phyloP scores from a whole-genome alignment of 225 moss, liverwort and hornwort genomes.

The Marchantia paleacea region DNA sequence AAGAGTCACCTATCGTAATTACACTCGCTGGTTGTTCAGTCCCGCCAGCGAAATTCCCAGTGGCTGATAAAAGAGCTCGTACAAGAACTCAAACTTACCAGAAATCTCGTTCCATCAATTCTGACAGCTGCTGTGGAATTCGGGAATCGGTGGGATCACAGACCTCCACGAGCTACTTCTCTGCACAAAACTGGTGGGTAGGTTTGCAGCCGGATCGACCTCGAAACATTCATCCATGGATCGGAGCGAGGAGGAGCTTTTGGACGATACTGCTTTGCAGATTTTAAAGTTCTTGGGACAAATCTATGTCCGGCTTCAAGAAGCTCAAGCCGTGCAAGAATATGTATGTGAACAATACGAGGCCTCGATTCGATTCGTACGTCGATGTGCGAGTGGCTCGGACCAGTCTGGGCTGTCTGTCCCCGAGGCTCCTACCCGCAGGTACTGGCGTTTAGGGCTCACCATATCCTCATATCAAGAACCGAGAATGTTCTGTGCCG shows the following conservation, averaged over 20 bases:
- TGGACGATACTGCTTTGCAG: slow-evolving; percentile 18
- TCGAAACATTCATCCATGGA: not conserved
- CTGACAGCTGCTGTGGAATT: too few species aligned
- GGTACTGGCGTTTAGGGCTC: not conserved
- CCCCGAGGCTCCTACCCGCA: not conserved
- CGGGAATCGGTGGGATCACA: too few species aligned
- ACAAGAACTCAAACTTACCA: too few species aligned
- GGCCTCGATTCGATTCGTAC: slow-evolving; percentile 25
- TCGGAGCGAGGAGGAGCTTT: slow-evolving; percentile 17
- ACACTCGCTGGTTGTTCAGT: too few species aligned
- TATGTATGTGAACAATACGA: slow-evolving; percentile 35
- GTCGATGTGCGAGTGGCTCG: slow-evolving; percentile 6
- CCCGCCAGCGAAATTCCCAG: too few species aligned
- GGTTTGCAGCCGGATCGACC: not conserved
- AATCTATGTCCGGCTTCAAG: slow-evolving; percentile 25
- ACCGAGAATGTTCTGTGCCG: too few species aligned
- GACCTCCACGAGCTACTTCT: too few species aligned
- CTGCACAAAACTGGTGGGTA: not conserved
- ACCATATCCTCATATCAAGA: too few species aligned
- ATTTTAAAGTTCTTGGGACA: slow-evolving; percentile 26
- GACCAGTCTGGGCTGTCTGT: not conserved
- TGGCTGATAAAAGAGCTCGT: too few species aligned
- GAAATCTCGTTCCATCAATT: too few species aligned
- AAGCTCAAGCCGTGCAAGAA: slow-evolving; percentile 32
- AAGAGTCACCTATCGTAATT: too few species aligned